Evolutionary conservation across 768 basidiomycete genomes (phyloP).

Genomic region (Cyclocybe cylindracea): DNA sequence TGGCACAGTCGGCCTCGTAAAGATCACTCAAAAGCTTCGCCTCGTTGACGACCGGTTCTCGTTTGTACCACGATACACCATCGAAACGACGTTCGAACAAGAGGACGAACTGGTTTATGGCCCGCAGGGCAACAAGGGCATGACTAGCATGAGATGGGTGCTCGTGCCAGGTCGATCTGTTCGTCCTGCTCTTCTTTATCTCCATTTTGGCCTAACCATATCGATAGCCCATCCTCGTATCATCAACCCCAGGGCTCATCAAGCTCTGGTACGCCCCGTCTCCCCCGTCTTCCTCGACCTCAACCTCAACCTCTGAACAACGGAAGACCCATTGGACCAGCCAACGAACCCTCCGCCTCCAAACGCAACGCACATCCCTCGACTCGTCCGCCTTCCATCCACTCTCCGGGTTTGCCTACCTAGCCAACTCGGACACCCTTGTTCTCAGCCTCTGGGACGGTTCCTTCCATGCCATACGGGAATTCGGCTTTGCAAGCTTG

Average conservation of each 20-base stretch:
- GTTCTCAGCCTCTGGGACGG: constrained; percentile 69
- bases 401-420: constrained; percentile 61
- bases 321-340: constrained; percentile 46
- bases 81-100: constrained; percentile 33
- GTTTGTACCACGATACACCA: constrained; percentile 34
- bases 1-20: constrained; percentile 59
- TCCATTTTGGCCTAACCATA: background rate
- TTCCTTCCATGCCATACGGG: constrained; percentile 62
- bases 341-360: constrained; percentile 40
- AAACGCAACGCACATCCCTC: constrained; percentile 49
- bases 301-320: too few species aligned
- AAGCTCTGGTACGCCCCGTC: constrained; percentile 51
- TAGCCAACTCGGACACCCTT: constrained; percentile 48
- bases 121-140: constrained; percentile 38
- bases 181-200: constrained; percentile 16
- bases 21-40: constrained; percentile 48
- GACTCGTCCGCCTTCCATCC: constrained; percentile 63
- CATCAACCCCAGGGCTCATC: constrained; percentile 60
- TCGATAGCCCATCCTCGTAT: constrained; percentile 60
- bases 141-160: constrained; percentile 63
- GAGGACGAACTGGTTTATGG: constrained; percentile 23
- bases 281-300: background rate
- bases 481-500: constrained; percentile 45
- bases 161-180: constrained; percentile 39
- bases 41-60: constrained; percentile 20